phyloP scores from a whole-genome alignment of 768 basidiomycete genomes.

The Russula dissimulans region DNA sequence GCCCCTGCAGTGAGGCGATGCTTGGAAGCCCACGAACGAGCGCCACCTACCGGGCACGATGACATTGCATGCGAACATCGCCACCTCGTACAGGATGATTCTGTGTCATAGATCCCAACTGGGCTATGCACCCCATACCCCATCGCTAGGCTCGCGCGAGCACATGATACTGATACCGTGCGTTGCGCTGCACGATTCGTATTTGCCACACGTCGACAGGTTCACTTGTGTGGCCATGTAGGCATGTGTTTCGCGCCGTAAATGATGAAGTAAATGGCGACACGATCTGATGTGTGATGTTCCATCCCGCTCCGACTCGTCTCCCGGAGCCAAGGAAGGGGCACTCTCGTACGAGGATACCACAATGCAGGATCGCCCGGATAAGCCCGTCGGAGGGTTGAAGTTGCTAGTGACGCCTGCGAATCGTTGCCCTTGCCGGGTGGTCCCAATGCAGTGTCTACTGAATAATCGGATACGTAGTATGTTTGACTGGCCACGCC shows the following conservation, averaged over 20 bases:
- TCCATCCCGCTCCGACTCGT: neutral
- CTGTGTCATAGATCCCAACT: neutral
- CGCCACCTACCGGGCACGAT: neutral
- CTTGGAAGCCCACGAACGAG: neutral
- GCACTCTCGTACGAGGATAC: neutral
- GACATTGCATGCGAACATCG: neutral
- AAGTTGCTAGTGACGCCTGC: too few relatives aligned
- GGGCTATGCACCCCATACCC: neutral
- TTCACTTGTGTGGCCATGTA: slow-evolving; percentile 2
- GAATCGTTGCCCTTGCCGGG: neutral
- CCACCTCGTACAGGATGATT: neutral
- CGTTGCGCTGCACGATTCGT: neutral
- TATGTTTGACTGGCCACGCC: neutral
- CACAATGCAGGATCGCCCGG: neutral
- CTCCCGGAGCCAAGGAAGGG: neutral
- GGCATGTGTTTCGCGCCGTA: neutral
- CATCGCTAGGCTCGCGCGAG: neutral
- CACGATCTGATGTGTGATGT: neutral
- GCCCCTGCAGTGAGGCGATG: neutral
- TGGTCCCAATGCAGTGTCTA: neutral
- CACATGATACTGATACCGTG: neutral
- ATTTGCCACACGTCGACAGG: neutral
- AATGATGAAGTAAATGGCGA: neutral
- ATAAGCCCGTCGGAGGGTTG: neutral
- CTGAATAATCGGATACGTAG: slow-evolving; percentile 1